Evolutionary conservation across 2,329 filamentous ascomycete genomes (phyloP), one percentile per base, ranked within the genome.

Genomic region (Cladosporium halotolerans): DNA sequence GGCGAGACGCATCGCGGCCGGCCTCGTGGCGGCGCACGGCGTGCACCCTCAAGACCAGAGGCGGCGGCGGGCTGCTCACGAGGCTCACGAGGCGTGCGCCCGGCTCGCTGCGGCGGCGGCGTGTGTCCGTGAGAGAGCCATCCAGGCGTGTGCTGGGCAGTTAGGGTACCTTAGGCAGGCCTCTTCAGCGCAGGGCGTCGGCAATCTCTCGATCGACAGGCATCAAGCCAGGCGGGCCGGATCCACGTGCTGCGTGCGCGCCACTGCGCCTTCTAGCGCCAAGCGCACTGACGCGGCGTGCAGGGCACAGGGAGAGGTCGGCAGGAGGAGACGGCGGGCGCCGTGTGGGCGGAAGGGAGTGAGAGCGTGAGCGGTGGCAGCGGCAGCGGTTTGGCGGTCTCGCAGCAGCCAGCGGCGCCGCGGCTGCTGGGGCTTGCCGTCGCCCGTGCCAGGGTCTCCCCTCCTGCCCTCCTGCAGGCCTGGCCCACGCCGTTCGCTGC

Each of bases 201-300:
- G 48, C 48, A 51, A 51, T 51, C 48, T 51, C 48, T 51, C 48
- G 48, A 51, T 51, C 48, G 32, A 38, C 48, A 51, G 44, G 48
- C 48, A 51, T 51, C 48, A 38, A 40, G 48, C 40, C 48, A 36
- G 48, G 39, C 40, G 48, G 39, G 47, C 47, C 48, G 40, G 48
- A 51, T 44, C 47, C 48, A 51, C 48, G 48, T 51, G 48, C 40
- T 51, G 47, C 16, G 34, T 51, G 40, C 40, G 45, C 45, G 33
- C 38, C 45, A 10, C 40, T 19, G 34, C 16, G 46, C 48, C 40
- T 51, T 51, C 48, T 51, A 51, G 48, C 48, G 48, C 48, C 48
- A 51, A 51, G 48, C 32, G 19, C 40, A 51, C 48, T 51, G 48
- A 51, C 48, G 48, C 48, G 48, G 48, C 48, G 16, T 13, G 36